phyloP scores from a whole-genome alignment of 2,329 filamentous ascomycete genomes.

The Scortechinia acanthostroma region DNA sequence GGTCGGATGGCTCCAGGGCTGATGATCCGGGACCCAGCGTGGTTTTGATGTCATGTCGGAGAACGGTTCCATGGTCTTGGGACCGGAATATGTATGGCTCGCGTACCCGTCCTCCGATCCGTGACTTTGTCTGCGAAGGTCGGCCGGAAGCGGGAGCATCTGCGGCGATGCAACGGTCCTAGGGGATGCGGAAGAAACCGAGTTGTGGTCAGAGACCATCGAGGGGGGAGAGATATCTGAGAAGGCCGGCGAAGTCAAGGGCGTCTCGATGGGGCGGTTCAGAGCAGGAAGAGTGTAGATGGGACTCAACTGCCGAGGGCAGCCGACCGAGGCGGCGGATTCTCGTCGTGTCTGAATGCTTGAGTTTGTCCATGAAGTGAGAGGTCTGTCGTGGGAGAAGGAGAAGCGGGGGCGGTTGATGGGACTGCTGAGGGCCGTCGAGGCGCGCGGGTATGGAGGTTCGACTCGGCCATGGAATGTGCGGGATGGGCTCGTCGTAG shows the following conservation, averaged over 20 bases:
- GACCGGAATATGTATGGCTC: not conserved
- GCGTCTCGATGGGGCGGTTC: conserved; percentile 33
- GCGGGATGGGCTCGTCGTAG: conserved; percentile 9
- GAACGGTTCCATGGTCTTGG: not conserved
- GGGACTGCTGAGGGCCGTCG: not conserved
- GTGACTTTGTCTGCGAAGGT: conserved; percentile 10
- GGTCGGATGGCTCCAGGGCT: not conserved
- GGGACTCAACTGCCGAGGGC: conserved; percentile 6
- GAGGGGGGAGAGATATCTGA: conserved; percentile 51
- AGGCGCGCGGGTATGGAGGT: not conserved
- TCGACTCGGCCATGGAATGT: conserved; percentile 23
- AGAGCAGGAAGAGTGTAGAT: conserved; percentile 15
- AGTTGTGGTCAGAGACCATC: conserved; percentile 47
- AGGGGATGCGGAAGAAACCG: conserved; percentile 33
- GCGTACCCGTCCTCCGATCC: not conserved
- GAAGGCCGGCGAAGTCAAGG: conserved; percentile 50
- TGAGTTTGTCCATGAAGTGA: not conserved
- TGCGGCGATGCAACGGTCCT: conserved; percentile 18
- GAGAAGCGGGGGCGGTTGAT: conserved; percentile 1
- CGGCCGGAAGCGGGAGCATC: conserved; percentile 19
- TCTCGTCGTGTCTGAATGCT: conserved; percentile 7
- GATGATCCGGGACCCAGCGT: not conserved
- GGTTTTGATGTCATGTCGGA: not conserved
- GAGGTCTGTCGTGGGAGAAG: not conserved
- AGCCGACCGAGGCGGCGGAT: conserved; percentile 14